A percentile compares a stretch with the other conserved stretches of the same genome.
Conservation (phyloP, 345 rosid species). For the Murraya koenigii region DNA sequence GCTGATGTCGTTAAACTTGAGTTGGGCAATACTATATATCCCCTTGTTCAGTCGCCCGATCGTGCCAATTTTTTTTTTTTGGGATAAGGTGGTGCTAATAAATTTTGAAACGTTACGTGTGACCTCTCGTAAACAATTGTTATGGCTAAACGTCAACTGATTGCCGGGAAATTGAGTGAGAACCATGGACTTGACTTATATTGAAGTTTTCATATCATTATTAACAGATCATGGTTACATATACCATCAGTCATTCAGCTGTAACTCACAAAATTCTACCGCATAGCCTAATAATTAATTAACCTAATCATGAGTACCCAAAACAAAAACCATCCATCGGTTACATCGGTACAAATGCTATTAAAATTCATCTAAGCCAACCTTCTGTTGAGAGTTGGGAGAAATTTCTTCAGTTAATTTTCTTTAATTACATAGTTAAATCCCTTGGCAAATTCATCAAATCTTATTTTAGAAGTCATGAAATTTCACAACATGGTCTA, state of each 20-base stretch:
- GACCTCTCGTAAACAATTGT: not conserved
- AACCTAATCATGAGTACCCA: not conserved
- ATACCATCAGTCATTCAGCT: too few relatives aligned
- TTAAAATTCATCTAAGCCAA: not conserved
- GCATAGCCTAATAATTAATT: too few relatives aligned
- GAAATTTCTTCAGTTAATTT: not conserved
- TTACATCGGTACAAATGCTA: not conserved
- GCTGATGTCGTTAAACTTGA: too few relatives aligned
- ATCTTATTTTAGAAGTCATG: too few relatives aligned
- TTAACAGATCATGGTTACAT: not conserved
- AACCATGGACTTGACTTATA: not conserved
- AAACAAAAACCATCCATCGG: not conserved
- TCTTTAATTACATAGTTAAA: too few relatives aligned
- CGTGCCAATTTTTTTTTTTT: too few relatives aligned
- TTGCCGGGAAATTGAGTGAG: not conserved
- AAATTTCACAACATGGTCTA: too few relatives aligned
- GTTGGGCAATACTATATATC: too few relatives aligned
- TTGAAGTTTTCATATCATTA: not conserved
- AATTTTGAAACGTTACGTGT: not conserved
- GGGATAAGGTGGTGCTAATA: too few relatives aligned
- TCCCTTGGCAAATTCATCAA: too few relatives aligned
- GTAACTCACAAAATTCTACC: too few relatives aligned
- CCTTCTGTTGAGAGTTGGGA: not conserved
- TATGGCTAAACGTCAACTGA: not conserved
- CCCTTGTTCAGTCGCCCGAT: too few relatives aligned